Percentiles rank a stretch among this genome's conserved stretches.
Conservation (phyloP, 2,329 filamentous ascomycete genomes). For the Endoconidiophora polonica region DNA sequence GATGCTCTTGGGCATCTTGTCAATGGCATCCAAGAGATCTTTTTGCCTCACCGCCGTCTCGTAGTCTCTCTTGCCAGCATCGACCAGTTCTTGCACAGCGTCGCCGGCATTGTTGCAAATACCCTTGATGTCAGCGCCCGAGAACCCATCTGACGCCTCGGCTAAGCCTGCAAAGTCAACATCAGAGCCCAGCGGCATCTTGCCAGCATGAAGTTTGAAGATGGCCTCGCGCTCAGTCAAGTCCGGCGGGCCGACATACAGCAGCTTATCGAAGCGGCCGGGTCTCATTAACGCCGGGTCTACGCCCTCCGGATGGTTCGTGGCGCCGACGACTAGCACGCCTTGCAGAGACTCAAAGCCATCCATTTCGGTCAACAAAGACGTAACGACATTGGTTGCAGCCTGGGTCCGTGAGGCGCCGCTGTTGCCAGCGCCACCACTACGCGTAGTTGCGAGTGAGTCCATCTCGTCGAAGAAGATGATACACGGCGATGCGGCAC, state of each 20-base stretch:
- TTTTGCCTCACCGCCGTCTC: constrained; percentile 9
- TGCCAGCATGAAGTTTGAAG: constrained; percentile 47
- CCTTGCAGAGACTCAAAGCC: constrained; percentile 73
- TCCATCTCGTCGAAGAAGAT: constrained; percentile 59
- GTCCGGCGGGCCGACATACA: constrained; percentile 76
- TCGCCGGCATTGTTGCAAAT: constrained; percentile 31
- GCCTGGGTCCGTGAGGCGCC: constrained; percentile 20
- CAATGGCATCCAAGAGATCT: constrained; percentile 5
- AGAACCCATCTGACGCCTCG: constrained; percentile 53
- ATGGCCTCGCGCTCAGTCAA: constrained; percentile 58
- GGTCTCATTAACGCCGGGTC: constrained; percentile 75
- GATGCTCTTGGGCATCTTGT: constrained; percentile 10
- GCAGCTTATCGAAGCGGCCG: constrained; percentile 66
- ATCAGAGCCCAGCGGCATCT: constrained; percentile 41
- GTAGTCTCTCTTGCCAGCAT: constrained; percentile 9
- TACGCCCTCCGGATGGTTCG: constrained; percentile 73
- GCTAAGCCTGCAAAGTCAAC: constrained; percentile 52
- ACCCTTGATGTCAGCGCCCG: constrained; percentile 62
- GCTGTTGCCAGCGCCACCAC: constrained; percentile 29
- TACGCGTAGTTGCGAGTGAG: constrained; percentile 43
- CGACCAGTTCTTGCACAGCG: constrained; percentile 24
- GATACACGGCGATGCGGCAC: constrained; percentile 70
- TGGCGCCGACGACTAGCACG: constrained; percentile 78
- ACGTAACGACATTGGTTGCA: constrained; percentile 72
- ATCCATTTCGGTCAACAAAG: constrained; percentile 87